Evolutionary conservation across 2,329 filamentous ascomycete species (phyloP), one percentile per base, ranked within the genome.

Genomic region (Hymenoscyphus repandus): DNA sequence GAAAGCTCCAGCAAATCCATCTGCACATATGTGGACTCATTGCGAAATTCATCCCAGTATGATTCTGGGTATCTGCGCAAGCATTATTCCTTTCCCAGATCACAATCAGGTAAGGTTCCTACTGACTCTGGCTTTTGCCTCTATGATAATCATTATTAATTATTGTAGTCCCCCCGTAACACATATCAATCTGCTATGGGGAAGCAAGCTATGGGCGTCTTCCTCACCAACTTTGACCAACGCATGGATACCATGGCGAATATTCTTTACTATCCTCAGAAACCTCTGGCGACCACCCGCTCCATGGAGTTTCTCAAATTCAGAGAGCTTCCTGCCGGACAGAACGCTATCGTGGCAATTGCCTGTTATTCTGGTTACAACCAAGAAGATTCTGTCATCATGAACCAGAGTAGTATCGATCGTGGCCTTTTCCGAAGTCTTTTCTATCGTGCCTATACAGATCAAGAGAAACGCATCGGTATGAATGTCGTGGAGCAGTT

Each of bases 181-280:
- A 97, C 92, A 3, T 99, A 96, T 70, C 92, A 97, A 73, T 96
- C 92, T 64, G 93, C 93, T 67, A 99, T 99, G 93, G 93, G 95
- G 76, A 99, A 99, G 73, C 93, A 99, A 80, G 93, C 93, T 56
- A 99, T 99, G 95, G 93, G 95, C 66, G 91, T 97, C 63, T 96
- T 96, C 74, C 78, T 99, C 50, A 99, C 95, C 11, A 99, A 99
- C 68, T 99, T 95, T 70, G 86, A 89, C 37, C 84, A 92, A 55
- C 90, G 93, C 57, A 97, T 99, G 92, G 93, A 99, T 66, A 99
- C 93, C 4, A 99, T 99, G 93, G 88, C 92, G 62, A 99, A 99
- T 63, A 95, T 99, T 67, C 82, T 99, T 3, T 99, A 99, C 72
- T 99, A 99, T 64, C 93, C 93, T 0, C 93, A 99, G 71, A 99